Conservation (phyloP, 2,329 filamentous ascomycete species). For the Colletotrichum spinosum region DNA sequence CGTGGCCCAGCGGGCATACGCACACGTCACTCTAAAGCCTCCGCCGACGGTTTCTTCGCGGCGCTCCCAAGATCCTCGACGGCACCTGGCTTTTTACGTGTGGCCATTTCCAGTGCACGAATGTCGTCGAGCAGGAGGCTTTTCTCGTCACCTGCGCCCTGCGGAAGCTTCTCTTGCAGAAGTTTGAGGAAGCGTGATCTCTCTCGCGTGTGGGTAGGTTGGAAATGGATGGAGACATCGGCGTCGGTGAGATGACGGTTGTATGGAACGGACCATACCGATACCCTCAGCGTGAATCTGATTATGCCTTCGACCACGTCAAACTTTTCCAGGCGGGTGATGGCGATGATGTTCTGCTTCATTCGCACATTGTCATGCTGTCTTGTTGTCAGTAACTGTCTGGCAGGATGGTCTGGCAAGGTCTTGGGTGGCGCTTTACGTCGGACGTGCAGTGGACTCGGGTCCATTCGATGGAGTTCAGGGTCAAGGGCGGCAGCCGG, state of each 20-base stretch:
- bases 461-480: too few relatives aligned
- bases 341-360: not conserved
- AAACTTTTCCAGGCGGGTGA: not conserved
- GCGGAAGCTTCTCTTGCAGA: not conserved
- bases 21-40: too few relatives aligned
- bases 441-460: too few relatives aligned
- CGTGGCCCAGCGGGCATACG: too few relatives aligned
- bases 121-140: slow-evolving; percentile 49
- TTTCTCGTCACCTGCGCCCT: not conserved
- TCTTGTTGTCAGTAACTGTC: not conserved
- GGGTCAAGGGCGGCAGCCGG: too few relatives aligned
- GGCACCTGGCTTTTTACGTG: slow-evolving; percentile 79
- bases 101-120: slow-evolving; percentile 73
- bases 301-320: too few relatives aligned
- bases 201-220: too few relatives aligned
- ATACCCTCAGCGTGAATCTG: too few relatives aligned
- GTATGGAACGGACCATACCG: too few relatives aligned
- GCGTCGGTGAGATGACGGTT: not conserved
- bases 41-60: not conserved
- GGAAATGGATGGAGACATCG: not conserved
- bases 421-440: too few relatives aligned
- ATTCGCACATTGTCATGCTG: not conserved
- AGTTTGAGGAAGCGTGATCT: too few relatives aligned
- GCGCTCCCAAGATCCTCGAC: slow-evolving; percentile 74
- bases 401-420: too few relatives aligned